Percentiles rank a stretch among this genome's conserved stretches.
Evolutionary conservation across 2,329 filamentous ascomycete species (phyloP).

Genomic region (Alternaria ethzedia): DNA sequence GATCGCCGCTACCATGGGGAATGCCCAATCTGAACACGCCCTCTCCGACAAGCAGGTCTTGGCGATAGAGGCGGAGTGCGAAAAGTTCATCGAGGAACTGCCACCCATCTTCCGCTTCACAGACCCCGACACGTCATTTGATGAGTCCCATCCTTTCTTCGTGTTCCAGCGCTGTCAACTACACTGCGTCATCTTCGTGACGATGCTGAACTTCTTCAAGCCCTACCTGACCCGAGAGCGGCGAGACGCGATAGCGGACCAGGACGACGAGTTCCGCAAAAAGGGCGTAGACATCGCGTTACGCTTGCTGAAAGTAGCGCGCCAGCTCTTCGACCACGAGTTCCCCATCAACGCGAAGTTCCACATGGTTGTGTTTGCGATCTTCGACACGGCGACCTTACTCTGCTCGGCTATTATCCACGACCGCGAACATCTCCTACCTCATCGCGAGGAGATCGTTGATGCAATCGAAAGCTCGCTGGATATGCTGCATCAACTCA

Average conservation of each 20-base stretch:
- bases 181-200: slow-evolving; percentile 54
- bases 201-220: slow-evolving; percentile 56
- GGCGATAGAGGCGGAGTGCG: slow-evolving; percentile 44
- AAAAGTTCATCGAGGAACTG: slow-evolving; percentile 54
- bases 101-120: slow-evolving; percentile 51
- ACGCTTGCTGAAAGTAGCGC: slow-evolving; percentile 51
- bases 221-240: slow-evolving; percentile 52
- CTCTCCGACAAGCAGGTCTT: slow-evolving; percentile 32
- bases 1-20: slow-evolving; percentile 33
- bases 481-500: slow-evolving; percentile 39
- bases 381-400: slow-evolving; percentile 60
- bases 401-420: slow-evolving; percentile 61
- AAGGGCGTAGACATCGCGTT: slow-evolving; percentile 55
- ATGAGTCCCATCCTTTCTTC: slow-evolving; percentile 53
- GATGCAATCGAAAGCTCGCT: slow-evolving; percentile 47
- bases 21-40: slow-evolving; percentile 19
- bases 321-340: slow-evolving; percentile 53
- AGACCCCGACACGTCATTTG: slow-evolving; percentile 52
- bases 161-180: slow-evolving; percentile 56
- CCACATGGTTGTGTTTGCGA: slow-evolving; percentile 57
- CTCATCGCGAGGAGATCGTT: slow-evolving; percentile 51
- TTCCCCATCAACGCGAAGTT: slow-evolving; percentile 58
- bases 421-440: slow-evolving; percentile 52
- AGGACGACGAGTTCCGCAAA: slow-evolving; percentile 50
- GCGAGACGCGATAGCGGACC: slow-evolving; percentile 31